Base-by-base conservation (phyloP, 345 rosid genomes). In the Xanthoceras sorbifolium region DNA sequence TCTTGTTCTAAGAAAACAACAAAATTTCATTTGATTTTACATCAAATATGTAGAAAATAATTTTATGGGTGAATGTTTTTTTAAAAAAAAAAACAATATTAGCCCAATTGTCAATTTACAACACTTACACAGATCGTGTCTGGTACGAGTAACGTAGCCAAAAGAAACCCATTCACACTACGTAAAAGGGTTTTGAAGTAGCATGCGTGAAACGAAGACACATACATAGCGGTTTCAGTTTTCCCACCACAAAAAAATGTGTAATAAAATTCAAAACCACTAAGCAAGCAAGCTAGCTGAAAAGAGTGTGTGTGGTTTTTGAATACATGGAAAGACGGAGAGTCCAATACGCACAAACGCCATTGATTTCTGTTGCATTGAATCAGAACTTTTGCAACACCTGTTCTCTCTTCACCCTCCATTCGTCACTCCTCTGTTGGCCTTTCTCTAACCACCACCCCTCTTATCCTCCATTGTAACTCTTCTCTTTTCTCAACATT, bases 361-460 rank as follows among this genome's bases (percentile, higher is more conserved):
- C 93, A 90, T 89, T 89, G 92, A 89, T 84, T 86, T 90, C 84
- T 83, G 89, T 76, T 73, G 77, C 76, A 77, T 71, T 54, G 18
- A 1, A 71, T 46, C 97, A 91, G 97, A 91, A 80, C 91, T 91
- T 90, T 91, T 82, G 90, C 86, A 87, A 85, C 98, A 93, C 91
- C 70, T 94, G 97, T 89, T 79, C 26, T 29, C 31, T 79, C 82
- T 62, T 69, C 88, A 80, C 84, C 87, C 73, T 86, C 88, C 98
- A 94, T 89, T 87, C 96, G 98, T 91, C 97, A 75, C 20, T 42
- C 66, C 44, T 59, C 71, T 76, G 85, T 87, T 90, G 89, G 95
- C 62, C 82, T 69, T 57, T 32, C 68, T 71, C 71, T 79, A 81
- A 86, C 87, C 77, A 78, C 72, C 87, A 75, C 82, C 61, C 32